Evolutionary conservation across 1,139 yeast genomes (phyloP), one percentile per base, ranked within the genome.

Genomic region (Magnusiomyces sp.): DNA sequence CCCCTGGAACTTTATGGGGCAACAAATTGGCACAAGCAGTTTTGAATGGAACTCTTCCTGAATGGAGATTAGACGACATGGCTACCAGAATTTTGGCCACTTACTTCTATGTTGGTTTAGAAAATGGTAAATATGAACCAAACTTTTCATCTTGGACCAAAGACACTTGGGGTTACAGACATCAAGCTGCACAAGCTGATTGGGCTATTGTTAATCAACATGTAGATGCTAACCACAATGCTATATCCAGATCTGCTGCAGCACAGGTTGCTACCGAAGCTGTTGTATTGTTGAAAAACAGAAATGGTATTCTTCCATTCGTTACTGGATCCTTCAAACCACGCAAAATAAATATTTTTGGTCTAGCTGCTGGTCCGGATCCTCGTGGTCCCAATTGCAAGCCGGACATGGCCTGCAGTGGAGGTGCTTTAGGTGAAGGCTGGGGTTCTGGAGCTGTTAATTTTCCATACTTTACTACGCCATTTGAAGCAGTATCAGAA

Each of bases 141-240:
- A 79, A 77, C 59, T 80, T 80, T 62, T 73, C 76, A 53, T 76
- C 83, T 0, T 78, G 82, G 82, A 76, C 83, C 2, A 65, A 66
- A 51, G 77, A 76, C 56, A 76, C 81, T 1, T 73, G 69, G 57
- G 81, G 78, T 19, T 79, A 74, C 52, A 69, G 74, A 52, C 75
- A 67, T 57, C 56, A 49, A 5, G 72, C 71, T 58, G 78, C 77
- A 56, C 74, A 74, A 49, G 73, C 63, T 55, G 82, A 83, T 0
- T n/a, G 36, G 9, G 27, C 11, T 9, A 77, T 73, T 57, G 74
- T 77, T 40, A 80, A 80, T 59, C 71, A 76, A 69, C 83, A 79
- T 58, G 68, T 72, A 43, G 80, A 79, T 51, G 59, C 45, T 17
- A 80, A 77, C 3, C 68, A 81, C 43, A 70, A 74, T 31, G 69